These are phyloP conservation scores for Rickenella mellea DNA, from an alignment of 768 basidiomycete genomes.

Conservation along the genomic window DNA sequence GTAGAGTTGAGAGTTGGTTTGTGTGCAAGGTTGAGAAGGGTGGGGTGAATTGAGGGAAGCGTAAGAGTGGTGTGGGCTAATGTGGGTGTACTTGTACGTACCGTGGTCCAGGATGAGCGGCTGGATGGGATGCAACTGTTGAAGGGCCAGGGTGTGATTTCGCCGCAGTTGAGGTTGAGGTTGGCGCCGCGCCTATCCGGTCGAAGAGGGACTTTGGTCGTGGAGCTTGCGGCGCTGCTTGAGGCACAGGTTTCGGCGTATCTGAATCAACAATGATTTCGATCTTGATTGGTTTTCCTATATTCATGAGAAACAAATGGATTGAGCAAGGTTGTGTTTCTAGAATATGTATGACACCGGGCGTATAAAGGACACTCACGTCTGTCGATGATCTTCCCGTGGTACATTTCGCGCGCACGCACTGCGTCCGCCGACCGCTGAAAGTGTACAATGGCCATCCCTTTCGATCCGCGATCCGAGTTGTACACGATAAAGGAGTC, in stretches of 20 bases:
- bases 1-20: too few species aligned
- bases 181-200: too few species aligned
- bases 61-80: too few species aligned
- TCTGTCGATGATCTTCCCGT: slow-evolving; percentile 70
- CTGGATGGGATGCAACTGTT: too few species aligned
- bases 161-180: too few species aligned
- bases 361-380: slow-evolving; percentile 22
- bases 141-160: too few species aligned
- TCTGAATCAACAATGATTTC: slow-evolving; percentile 7
- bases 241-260: background rate
- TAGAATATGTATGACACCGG: background rate
- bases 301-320: background rate
- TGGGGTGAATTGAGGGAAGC: too few species aligned
- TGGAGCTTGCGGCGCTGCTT: too few species aligned
- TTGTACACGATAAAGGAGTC: slow-evolving; percentile 70
- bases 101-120: too few species aligned
- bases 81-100: too few species aligned
- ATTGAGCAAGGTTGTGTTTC: background rate
- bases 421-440: slow-evolving; percentile 53
- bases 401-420: slow-evolving; percentile 56
- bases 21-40: too few species aligned
- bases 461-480: slow-evolving; percentile 64
- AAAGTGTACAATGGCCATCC: slow-evolving; percentile 71
- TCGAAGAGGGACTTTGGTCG: too few species aligned
- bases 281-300: slow-evolving; percentile 8